These are phyloP conservation scores for Penicillium sp. DNA, from an alignment of 2,329 filamentous ascomycete genomes.

Conservation along the genomic window DNA sequence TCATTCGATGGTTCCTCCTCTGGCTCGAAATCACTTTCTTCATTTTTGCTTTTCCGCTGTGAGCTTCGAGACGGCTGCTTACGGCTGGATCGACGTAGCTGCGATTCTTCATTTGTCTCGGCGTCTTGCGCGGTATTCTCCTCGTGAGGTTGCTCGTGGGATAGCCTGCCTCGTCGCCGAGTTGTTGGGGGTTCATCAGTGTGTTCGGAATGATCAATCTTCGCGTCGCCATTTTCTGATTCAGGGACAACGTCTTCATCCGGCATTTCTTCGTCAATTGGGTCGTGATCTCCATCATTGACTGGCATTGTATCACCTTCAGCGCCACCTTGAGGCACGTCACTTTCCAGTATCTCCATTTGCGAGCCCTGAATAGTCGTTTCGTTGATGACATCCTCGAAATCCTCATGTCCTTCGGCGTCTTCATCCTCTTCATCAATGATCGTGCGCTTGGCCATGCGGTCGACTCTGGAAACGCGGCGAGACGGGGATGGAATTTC, in stretches of 20 bases:
- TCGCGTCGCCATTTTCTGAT: slow-evolving; percentile 40
- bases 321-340: slow-evolving; percentile 32
- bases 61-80: slow-evolving; percentile 43
- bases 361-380: slow-evolving; percentile 41
- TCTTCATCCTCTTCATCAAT: slow-evolving; percentile 30
- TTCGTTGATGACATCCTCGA: slow-evolving; percentile 41
- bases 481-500: slow-evolving; percentile 19
- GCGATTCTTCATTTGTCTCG: slow-evolving; percentile 32
- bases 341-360: slow-evolving; percentile 45
- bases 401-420: slow-evolving; percentile 22
- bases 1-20: slow-evolving; percentile 53
- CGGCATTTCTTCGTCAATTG: slow-evolving; percentile 36
- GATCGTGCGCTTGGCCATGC: slow-evolving; percentile 41
- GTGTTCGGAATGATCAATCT: slow-evolving; percentile 39
- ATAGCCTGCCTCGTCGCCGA: slow-evolving; percentile 42
- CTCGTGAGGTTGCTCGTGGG: slow-evolving; percentile 24
- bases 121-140: slow-evolving; percentile 31
- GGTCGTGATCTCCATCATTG: slow-evolving; percentile 20
- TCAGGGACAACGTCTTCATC: slow-evolving; percentile 42
- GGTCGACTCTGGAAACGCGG: slow-evolving; percentile 34
- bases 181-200: slow-evolving; percentile 56
- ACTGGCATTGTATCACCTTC: slow-evolving; percentile 30
- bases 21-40: slow-evolving; percentile 64
- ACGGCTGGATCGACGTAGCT: slow-evolving; percentile 39
- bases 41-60: slow-evolving; percentile 49